A percentile compares a stretch with the other conserved stretches of the same genome.
Conservation (phyloP, 2,329 filamentous ascomycete species). For the Ciborinia camelliae region DNA sequence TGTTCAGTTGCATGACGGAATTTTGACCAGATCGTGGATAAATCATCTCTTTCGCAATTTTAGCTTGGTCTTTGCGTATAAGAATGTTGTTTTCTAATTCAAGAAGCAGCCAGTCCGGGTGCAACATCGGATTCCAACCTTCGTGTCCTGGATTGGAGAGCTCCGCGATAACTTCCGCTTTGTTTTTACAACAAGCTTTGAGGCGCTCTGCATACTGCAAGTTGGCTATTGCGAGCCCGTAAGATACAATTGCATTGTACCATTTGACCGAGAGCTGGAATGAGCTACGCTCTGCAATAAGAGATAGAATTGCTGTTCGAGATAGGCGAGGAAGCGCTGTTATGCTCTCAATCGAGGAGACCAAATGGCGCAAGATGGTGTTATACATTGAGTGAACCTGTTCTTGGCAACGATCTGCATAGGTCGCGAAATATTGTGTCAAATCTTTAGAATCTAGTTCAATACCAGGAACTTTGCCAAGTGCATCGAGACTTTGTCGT, state of each 20-base stretch:
- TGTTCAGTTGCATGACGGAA: conserved; percentile 62
- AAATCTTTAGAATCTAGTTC: no score
- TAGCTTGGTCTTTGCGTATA: conserved; percentile 49
- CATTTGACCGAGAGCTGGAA: conserved; percentile 19
- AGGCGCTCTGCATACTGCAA: conserved; percentile 39
- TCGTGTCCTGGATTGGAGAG: conserved; percentile 50
- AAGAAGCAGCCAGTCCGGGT: conserved; percentile 60
- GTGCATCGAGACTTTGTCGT: conserved; percentile 20
- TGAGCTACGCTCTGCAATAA: conserved; percentile 15
- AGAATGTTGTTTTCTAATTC: conserved; percentile 62
- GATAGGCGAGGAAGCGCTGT: conserved; percentile 25
- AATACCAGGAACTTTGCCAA: no score
- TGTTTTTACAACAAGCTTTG: conserved; percentile 29
- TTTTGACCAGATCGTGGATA: conserved; percentile 42
- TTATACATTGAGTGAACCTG: background rate
- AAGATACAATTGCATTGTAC: conserved; percentile 23
- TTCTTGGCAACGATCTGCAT: background rate
- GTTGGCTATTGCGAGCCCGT: conserved; percentile 25
- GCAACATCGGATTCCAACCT: conserved; percentile 51
- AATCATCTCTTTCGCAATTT: conserved; percentile 57
- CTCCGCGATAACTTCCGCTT: conserved; percentile 42
- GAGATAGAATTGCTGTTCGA: conserved; percentile 21
- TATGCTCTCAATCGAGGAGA: background rate
- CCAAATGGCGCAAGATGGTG: background rate
- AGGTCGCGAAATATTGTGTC: background rate